Conservation (phyloP, 106 monocot genomes). For the Dioscorea alata region DNA sequence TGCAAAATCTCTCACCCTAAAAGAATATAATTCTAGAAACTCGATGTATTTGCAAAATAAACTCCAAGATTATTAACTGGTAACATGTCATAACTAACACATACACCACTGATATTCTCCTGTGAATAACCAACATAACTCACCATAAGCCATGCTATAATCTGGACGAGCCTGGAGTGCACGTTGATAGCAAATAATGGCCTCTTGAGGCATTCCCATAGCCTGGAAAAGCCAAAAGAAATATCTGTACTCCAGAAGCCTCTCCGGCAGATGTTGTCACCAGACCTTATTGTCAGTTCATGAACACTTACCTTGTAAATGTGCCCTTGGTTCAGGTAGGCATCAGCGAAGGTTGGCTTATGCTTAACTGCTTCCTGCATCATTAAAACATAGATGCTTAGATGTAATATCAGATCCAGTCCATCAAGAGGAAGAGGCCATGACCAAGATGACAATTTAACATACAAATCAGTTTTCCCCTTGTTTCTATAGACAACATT, state of each 20-base stretch:
- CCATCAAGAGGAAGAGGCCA: background rate
- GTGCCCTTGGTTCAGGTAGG: constrained; percentile 82
- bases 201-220: constrained; percentile 83
- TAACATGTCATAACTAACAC: no score
- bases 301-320: constrained; percentile 82
- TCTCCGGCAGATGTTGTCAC: constrained; percentile 7
- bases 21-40: no score
- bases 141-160: constrained; percentile 79
- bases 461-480: background rate
- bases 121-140: background rate
- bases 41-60: no score
- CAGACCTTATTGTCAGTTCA: constrained; percentile 18
- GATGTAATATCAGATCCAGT: background rate
- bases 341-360: constrained; percentile 84
- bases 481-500: no score
- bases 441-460: background rate
- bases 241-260: constrained; percentile 27
- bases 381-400: background rate
- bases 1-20: no score
- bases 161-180: constrained; percentile 72
- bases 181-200: constrained; percentile 82
- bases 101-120: no score
- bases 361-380: constrained; percentile 88
- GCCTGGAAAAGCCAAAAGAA: constrained; percentile 73
- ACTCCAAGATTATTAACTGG: no score